phyloP scores from a whole-genome alignment of 2,329 filamentous ascomycete genomes.

The Sporothrix sp. region DNA sequence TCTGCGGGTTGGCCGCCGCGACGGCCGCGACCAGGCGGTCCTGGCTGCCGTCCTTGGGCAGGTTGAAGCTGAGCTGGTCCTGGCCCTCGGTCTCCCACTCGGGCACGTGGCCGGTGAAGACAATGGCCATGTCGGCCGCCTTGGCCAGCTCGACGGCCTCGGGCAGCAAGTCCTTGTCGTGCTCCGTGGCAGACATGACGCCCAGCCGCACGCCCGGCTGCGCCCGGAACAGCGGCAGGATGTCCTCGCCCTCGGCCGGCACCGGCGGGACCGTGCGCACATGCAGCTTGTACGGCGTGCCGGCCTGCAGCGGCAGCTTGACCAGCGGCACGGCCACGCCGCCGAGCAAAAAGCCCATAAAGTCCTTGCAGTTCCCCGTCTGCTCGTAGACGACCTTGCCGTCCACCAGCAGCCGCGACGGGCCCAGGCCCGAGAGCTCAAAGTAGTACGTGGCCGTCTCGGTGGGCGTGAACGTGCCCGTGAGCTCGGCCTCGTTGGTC shows the following conservation, averaged over 20 bases:
- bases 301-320: constrained; percentile 36
- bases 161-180: constrained; percentile 37
- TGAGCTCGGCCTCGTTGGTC: constrained; percentile 46
- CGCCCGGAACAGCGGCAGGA: too few species aligned
- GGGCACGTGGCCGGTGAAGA: constrained; percentile 67
- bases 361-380: constrained; percentile 49
- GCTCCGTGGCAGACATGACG: too few species aligned
- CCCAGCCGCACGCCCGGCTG: too few species aligned
- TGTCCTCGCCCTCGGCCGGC: constrained; percentile 40
- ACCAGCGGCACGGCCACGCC: constrained; percentile 46
- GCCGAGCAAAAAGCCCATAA: constrained; percentile 50
- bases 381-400: constrained; percentile 57
- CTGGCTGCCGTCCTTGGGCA: constrained; percentile 53
- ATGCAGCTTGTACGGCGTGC: constrained; percentile 42
- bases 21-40: constrained; percentile 62
- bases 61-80: constrained; percentile 68
- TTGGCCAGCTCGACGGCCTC: constrained; percentile 58
- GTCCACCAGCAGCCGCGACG: constrained; percentile 55
- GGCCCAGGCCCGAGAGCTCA: constrained; percentile 55
- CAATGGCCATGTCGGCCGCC: constrained; percentile 64
- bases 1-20: constrained; percentile 55
- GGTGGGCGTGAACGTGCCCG: constrained; percentile 50
- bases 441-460: constrained; percentile 54
- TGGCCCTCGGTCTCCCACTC: constrained; percentile 75
- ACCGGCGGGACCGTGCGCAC: constrained; percentile 45